Evolutionary conservation across 768 basidiomycete species (phyloP), one percentile per base, ranked within the genome.

Genomic region (Boletus pseudo-olivaceus): DNA sequence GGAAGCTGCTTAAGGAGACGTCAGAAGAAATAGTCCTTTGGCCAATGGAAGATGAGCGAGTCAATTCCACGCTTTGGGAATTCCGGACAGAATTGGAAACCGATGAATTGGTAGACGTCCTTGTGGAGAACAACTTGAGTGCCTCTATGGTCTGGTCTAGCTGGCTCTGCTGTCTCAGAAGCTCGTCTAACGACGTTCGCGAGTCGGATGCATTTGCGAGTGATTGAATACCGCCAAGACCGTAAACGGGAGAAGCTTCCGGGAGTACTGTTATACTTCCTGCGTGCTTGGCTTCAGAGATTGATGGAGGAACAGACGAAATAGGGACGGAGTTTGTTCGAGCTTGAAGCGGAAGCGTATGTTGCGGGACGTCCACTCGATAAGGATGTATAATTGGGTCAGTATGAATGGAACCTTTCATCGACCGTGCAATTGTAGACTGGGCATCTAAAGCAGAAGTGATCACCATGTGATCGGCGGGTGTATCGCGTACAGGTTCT

Each of bases 1-100:
- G 88, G 70, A 90, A 90, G 41, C 76, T 74, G 59, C 86, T 88
- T 48, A 90, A 70, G 4, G 88, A 88, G 56, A 89, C 81, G n/a
- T 86, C 84, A 20, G 68, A 69, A 12, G 53, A 67, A 48, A 65
- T 20, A 11, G 67, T 68, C 47, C 58, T 65, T 37, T 64, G 66
- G 44, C 62, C 58, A 15, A 40, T 62, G 41, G 70, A 69, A 59
- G 44, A 53, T 32, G 54, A 72, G 49, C 60, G 69, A 45, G 44
- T 49, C 40, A 58, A 20, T 33, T 66, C 57, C 19, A 9, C 42
- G 27, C 49, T 42, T 41, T 40, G 42, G n/a, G 26, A n/a, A 34
- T 49, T 43, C n/a, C 10, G 19, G 58, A 75, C 76, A 17, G 67
- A 67, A 35, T 68, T 67, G 9, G 77, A 47, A 33, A 40, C 72